Base-by-base conservation (phyloP, 2,329 filamentous ascomycete species). In the Cladosporium austrohemisphaericum region DNA sequence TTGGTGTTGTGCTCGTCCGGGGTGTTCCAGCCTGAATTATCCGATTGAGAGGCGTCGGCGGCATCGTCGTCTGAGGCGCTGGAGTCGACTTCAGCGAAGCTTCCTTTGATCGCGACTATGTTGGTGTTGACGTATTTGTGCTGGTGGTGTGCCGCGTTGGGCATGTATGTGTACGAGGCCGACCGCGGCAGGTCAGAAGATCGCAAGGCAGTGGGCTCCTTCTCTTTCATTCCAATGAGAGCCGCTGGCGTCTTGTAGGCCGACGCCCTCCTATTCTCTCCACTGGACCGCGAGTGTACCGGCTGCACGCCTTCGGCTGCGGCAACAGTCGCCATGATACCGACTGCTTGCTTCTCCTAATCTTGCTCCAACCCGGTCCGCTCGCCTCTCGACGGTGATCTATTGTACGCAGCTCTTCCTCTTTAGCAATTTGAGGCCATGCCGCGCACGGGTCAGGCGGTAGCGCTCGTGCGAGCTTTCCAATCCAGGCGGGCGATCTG, bases 121-220 rank as follows among this genome's bases (percentile, higher is more conserved):
- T 53, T 55, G 26, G 65, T 55, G 25, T 57, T 52, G 18, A 37
- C 47, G 40, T 59, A 61, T 14, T 58, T 55, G 38, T 41, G 38
- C 8, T 53, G 38, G 31, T 64, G 41, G 20, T 62, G 57, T 44
- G 64, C 68, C 22, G 64, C 58, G 22, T 68, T 65, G 3, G 76
- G 71, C n/a, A 82, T 63, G 55, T 76, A 73, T 38, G 76, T 78
- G 64, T 78, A 82, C 58, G 79, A 83, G 25, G 80, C 79, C 40
- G 79, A 75, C 50, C 78, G 73, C 22, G 74, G 73, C 23, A 82
- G 56, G 20, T 66, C 57, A 11, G 44, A 38, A 11, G 44, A 38
- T 7, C 25, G 33, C 33, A 28, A 38, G 23, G 37, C 32, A 13
- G 43, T 16, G 8, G 44, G 44, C 11, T 47, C 44, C 33, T 47